phyloP scores from a whole-genome alignment of 2,329 filamentous ascomycete species.

The Escovopsis sp. region DNA sequence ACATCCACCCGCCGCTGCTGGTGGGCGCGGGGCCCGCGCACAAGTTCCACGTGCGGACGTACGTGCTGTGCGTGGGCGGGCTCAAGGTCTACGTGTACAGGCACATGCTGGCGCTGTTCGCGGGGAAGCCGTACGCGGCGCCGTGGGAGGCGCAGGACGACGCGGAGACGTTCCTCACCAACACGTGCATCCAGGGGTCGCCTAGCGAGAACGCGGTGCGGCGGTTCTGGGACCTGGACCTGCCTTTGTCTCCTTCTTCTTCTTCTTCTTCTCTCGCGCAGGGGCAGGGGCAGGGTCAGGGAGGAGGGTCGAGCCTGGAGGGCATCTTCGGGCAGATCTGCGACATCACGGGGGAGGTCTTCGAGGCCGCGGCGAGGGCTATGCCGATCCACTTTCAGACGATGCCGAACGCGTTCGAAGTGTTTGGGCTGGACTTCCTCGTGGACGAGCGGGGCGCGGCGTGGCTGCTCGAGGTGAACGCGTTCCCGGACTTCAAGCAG shows the following conservation, averaged over 20 bases:
- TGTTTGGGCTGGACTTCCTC: conserved; percentile 84
- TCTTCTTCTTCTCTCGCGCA: too few relatives aligned
- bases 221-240: conserved; percentile 55
- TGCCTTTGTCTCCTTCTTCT: conserved; percentile 8
- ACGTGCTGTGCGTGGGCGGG: conserved; percentile 68
- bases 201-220: conserved; percentile 49
- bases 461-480: conserved; percentile 85
- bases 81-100: conserved; percentile 75
- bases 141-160: conserved; percentile 37
- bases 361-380: conserved; percentile 69
- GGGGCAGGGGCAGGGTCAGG: too few relatives aligned
- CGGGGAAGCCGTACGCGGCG: conserved; percentile 53
- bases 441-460: conserved; percentile 48
- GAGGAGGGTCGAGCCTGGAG: conserved; percentile 24
- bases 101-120: conserved; percentile 88
- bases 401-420: conserved; percentile 74
- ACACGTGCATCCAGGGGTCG: conserved; percentile 70
- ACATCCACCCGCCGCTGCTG: conserved; percentile 71
- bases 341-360: conserved; percentile 57
- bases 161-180: conserved; percentile 73
- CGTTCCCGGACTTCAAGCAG: conserved; percentile 91
- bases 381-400: conserved; percentile 91
- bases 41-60: conserved; percentile 92
- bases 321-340: conserved; percentile 63
- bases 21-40: conserved; percentile 49